A percentile compares a stretch with the other conserved stretches of the same genome.
Evolutionary conservation across 2,329 filamentous ascomycete species (phyloP).

Genomic region (Penicillium carneum): DNA sequence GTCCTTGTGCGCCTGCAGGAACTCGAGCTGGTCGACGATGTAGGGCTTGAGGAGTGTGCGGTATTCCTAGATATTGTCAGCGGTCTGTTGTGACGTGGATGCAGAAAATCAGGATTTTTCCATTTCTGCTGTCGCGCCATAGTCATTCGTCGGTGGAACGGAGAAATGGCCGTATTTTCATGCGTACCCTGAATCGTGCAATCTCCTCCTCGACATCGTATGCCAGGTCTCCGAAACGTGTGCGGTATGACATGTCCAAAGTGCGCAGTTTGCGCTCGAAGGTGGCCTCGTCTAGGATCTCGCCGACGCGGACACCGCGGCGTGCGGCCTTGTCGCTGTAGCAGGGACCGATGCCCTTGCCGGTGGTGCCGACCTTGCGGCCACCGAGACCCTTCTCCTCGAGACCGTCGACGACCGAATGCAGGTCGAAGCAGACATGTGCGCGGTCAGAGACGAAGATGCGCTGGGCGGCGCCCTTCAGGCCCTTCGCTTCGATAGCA

Average conservation of each 20-base stretch:
- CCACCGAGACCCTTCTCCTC: constrained; percentile 55
- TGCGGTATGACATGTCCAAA: constrained; percentile 61
- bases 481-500: constrained; percentile 54
- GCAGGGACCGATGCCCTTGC: constrained; percentile 63
- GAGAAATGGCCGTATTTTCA: not conserved
- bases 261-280: constrained; percentile 64
- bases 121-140: not conserved
- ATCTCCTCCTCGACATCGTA: constrained; percentile 69
- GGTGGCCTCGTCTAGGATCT: constrained; percentile 63
- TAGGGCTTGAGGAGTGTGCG: constrained; percentile 48
- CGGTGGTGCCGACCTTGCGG: constrained; percentile 58
- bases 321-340: constrained; percentile 70
- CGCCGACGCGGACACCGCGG: constrained; percentile 65
- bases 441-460: constrained; percentile 58
- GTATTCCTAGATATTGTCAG: constrained; percentile 42
- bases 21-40: constrained; percentile 57
- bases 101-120: not conserved
- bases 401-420: constrained; percentile 56
- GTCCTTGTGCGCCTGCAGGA: constrained; percentile 63
- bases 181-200: constrained; percentile 60
- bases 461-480: constrained; percentile 51
- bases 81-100: not conserved
- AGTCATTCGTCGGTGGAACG: not conserved
- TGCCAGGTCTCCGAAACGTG: constrained; percentile 65
- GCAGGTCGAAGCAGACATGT: constrained; percentile 55